Evolutionary conservation across 352 stramenopile genomes (phyloP), one percentile per base, ranked within the genome.

Genomic region (Pythium insidiosum): DNA sequence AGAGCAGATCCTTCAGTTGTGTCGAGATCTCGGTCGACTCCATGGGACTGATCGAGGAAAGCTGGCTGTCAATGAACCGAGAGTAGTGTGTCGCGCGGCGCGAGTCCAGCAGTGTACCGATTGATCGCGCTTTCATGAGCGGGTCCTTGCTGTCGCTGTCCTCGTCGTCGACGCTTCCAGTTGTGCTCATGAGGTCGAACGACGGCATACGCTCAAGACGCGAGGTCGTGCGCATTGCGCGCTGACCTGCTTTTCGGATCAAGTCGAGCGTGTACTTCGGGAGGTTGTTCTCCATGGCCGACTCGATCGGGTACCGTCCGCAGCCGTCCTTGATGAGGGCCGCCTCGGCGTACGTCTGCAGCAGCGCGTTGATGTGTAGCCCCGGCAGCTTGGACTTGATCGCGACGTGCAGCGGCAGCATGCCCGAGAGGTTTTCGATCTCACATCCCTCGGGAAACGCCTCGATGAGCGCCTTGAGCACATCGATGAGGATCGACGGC

Each of bases 341-440:
- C 15, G 65, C 66, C 24, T 71, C 54, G 2, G 63, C 57, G 29
- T 62, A 65, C 36, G 34, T 63, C 22, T 68, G 41, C 40, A 90
- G 48, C 36, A 92, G 54, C 43, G 58, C 50, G 38, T 70, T 71
- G 45, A 92, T 59, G 25, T 83, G 58, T 26, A 89, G 41, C 0
- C 67, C 74, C 1, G 71, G 65, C 25, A 84, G 58, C 47, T 83
- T 83, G 29, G 70, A 69, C 18, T 73, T 63, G 43, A 92, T 80
- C n/a, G 80, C 80, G 16, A 92, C 75, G 43, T 92, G 80, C 26
- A 92, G 54, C 15, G 79, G 79, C 47, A 87, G 49, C 76, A 89
- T 89, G 9, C 73, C 74, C 15, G 74, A 87, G 15, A 87, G 47
- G 46, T 92, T 92, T 39, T 85, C 70, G 33, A 80, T 57, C 38